phyloP scores from a whole-genome alignment of 148 eudicot species.

The Arctostaphylos glauca region DNA sequence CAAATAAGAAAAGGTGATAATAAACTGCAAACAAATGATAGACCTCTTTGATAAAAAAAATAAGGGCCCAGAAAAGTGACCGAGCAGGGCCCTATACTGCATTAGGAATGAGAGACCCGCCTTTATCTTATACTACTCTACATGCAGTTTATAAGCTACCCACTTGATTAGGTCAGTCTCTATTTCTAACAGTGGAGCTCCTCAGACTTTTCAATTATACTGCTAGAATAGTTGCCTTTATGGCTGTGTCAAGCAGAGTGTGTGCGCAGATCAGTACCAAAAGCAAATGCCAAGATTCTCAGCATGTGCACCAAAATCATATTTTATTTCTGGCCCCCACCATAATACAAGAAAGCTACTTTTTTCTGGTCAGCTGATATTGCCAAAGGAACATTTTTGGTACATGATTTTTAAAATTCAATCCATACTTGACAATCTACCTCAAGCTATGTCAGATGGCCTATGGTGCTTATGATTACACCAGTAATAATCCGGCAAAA shows the following conservation, averaged over 20 bases:
- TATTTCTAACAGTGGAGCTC: neutral
- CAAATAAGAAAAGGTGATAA: neutral
- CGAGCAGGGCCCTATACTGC: too few species aligned
- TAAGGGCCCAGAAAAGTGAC: neutral
- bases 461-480: neutral
- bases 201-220: neutral
- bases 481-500: neutral
- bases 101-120: too few species aligned
- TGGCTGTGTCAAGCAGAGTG: neutral
- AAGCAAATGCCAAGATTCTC: conserved; percentile 21
- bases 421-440: neutral
- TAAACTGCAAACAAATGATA: neutral
- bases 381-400: neutral
- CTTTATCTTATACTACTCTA: too few species aligned
- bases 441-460: neutral
- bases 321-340: neutral
- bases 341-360: neutral
- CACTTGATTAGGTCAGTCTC: neutral
- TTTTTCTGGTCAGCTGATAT: neutral
- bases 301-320: conserved; percentile 8
- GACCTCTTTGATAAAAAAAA: neutral
- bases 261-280: neutral
- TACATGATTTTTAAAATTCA: neutral
- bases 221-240: neutral
- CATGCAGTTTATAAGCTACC: too few species aligned